Evolutionary conservation across 2,329 filamentous ascomycete genomes (phyloP).

Genomic region (Geosmithia putterillii): DNA sequence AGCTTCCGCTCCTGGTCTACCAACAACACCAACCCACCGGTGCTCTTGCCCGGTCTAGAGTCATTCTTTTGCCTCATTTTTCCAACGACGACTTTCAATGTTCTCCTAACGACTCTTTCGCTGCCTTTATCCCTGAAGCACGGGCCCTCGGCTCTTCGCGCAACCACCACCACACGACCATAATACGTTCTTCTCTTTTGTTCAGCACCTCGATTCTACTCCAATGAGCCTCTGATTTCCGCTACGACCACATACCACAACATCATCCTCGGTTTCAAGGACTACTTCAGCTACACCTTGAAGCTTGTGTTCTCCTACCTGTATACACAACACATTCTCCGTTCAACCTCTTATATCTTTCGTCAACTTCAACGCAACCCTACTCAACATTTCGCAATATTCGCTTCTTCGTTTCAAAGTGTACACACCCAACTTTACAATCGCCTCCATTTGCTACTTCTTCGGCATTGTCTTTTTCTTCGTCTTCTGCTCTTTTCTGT

Average conservation of each 20-base stretch:
- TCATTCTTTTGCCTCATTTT: slow-evolving; percentile 12
- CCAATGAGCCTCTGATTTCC: slow-evolving; percentile 29
- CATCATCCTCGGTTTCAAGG: slow-evolving; percentile 7
- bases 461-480: background rate
- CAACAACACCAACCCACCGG: background rate
- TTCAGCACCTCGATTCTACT: slow-evolving; percentile 14
- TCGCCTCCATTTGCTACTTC: background rate
- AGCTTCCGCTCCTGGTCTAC: slow-evolving; percentile 1
- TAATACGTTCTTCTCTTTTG: slow-evolving; percentile 21
- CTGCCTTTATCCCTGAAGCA: slow-evolving; percentile 15
- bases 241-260: slow-evolving; percentile 12
- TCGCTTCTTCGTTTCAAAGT: slow-evolving; percentile 1
- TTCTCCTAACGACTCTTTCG: slow-evolving; percentile 29
- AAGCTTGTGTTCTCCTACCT: slow-evolving; percentile 6
- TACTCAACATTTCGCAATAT: slow-evolving; percentile 1
- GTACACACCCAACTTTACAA: background rate
- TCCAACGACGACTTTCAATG: slow-evolving; percentile 18
- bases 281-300: background rate
- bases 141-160: slow-evolving; percentile 16
- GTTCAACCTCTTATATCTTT: slow-evolving; percentile 8
- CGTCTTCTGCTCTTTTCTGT: background rate
- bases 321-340: slow-evolving; percentile 17
- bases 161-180: slow-evolving; percentile 17
- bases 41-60: slow-evolving; percentile 7
- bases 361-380: slow-evolving; percentile 1